Percentiles rank a stretch among this genome's conserved stretches.
Evolutionary conservation across 768 basidiomycete species (phyloP).

Genomic region (Mycena amicta): DNA sequence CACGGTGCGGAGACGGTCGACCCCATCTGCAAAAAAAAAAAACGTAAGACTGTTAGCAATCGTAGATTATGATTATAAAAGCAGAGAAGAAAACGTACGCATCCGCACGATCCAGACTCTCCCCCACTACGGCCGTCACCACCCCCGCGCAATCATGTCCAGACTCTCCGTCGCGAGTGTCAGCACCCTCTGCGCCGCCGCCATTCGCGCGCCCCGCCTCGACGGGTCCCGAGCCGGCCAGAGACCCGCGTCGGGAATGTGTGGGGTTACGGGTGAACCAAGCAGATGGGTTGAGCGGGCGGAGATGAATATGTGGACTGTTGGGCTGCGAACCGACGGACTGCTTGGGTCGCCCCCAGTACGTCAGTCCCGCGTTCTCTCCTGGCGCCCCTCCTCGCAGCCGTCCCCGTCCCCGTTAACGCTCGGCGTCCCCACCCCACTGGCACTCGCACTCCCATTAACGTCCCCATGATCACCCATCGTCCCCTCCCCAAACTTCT

Average conservation of each 20-base stretch:
- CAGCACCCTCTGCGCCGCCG: slow-evolving; percentile 87
- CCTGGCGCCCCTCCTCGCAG: slow-evolving; percentile 35
- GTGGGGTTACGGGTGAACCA: slow-evolving; percentile 13
- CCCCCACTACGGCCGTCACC: slow-evolving; percentile 88
- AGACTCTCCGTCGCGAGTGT: slow-evolving; percentile 88
- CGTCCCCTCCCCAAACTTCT: slow-evolving; percentile 21
- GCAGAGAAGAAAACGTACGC: slow-evolving; percentile 51
- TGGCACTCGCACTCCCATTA: slow-evolving; percentile 35
- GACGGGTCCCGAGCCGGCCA: slow-evolving; percentile 16
- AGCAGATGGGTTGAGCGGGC: slow-evolving; percentile 19
- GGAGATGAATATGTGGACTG: slow-evolving; percentile 30
- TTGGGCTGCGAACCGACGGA: slow-evolving; percentile 25
- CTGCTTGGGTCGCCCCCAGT: slow-evolving; percentile 11
- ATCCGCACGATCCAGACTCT: slow-evolving; percentile 86
- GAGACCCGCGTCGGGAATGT: slow-evolving; percentile 14
- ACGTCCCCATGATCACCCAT: slow-evolving; percentile 20
- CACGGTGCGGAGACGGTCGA: slow-evolving; percentile 75
- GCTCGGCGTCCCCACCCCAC: slow-evolving; percentile 32
- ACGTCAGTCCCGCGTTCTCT: slow-evolving; percentile 44
- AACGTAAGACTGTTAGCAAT: background rate
- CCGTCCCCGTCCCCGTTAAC: slow-evolving; percentile 32
- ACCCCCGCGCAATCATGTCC: slow-evolving; percentile 90
- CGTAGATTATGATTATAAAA: slow-evolving; percentile 13
- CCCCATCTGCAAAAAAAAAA: slow-evolving; percentile 58
- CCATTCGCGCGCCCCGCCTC: slow-evolving; percentile 61